Evolutionary conservation across 2,329 filamentous ascomycete species (phyloP), one percentile per base, ranked within the genome.

Genomic region (Hymenoscyphus occultus): DNA sequence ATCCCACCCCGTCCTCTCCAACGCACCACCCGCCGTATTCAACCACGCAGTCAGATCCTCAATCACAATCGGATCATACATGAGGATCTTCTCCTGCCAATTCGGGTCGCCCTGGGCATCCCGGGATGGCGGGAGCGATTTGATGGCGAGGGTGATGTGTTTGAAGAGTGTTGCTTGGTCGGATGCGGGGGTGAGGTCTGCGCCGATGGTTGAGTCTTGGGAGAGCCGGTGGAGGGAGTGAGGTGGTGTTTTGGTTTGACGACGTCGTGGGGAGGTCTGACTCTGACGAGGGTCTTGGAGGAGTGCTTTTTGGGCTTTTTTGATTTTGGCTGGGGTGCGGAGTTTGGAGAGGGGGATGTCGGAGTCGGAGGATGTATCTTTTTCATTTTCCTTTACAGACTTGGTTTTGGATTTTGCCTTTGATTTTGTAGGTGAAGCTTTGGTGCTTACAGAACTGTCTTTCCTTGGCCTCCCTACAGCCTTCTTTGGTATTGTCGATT

Each of bases 11-110:
- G 86, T 83, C 3, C 81, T 80, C 13, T 82, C 82, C 56, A 93
- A 77, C 31, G 86, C 85, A 13, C 89, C 89, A 2, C 35, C 35
- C 3, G 35, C 3, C 3, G 83, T 83, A 71, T 97, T 97, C 16
- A 98, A 78, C 90, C 93, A 98, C 0, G 80, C 78, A 0, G 93
- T 85, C 14, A 99, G 80, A 69, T 97, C 93, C 77, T 98, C 94
- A 0, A 97, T 78, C 1, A 95, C 83, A 56, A 99, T 90, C 0
- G 94, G 92, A 72, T 98, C 93, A 75, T 96, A 98, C 75, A 98
- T 86, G 5, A 98, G 81, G 58, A 99, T 97, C 78, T 93, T 96
- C 77, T 98, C 92, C 71, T 96, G 83, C 91, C 93, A 98, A 1
- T 86, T 45, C 42, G 13, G 42, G 16, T 6, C 42, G n/a, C 16